Percentiles rank a stretch among this genome's conserved stretches.
Evolutionary conservation across 345 rosid genomes (phyloP).

Genomic region (Erodium maritimum): DNA sequence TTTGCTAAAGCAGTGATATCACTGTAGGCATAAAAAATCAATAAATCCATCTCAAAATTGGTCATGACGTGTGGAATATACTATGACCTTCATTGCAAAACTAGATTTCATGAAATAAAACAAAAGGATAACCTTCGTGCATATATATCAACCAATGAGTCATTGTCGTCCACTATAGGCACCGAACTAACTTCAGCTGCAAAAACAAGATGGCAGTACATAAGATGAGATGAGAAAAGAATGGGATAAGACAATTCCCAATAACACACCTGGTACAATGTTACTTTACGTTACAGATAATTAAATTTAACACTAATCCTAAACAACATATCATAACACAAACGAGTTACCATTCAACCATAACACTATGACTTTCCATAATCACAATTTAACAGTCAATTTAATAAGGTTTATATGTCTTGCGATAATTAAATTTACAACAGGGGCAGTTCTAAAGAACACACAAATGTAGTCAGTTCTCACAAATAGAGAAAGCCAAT

Average conservation of each 20-base stretch:
- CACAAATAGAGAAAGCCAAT: too few species aligned
- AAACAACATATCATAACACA: neutral
- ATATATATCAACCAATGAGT: slow-evolving; percentile 68
- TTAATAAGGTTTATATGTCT: neutral
- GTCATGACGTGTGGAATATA: neutral
- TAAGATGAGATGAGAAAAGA: neutral
- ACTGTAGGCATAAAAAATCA: slow-evolving; percentile 22
- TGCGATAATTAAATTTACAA: too few species aligned
- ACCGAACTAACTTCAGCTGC: slow-evolving; percentile 91
- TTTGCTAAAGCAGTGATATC: slow-evolving; percentile 84
- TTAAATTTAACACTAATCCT: neutral
- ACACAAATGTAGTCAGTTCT: too few species aligned
- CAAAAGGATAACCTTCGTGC: slow-evolving; percentile 45
- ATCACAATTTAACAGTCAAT: neutral
- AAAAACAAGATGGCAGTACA: slow-evolving; percentile 9
- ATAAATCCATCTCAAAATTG: slow-evolving; percentile 3
- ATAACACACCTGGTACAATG: too few species aligned
- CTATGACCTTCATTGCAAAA: neutral
- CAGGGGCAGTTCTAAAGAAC: too few species aligned
- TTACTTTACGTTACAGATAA: neutral
- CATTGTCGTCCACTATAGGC: slow-evolving; percentile 79
- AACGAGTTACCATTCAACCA: neutral
- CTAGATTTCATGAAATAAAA: neutral
- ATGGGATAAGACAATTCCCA: neutral
- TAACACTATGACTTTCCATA: neutral